Evolutionary conservation across 2,329 filamentous ascomycete genomes (phyloP).

Genomic region (Alternaria burnsii): DNA sequence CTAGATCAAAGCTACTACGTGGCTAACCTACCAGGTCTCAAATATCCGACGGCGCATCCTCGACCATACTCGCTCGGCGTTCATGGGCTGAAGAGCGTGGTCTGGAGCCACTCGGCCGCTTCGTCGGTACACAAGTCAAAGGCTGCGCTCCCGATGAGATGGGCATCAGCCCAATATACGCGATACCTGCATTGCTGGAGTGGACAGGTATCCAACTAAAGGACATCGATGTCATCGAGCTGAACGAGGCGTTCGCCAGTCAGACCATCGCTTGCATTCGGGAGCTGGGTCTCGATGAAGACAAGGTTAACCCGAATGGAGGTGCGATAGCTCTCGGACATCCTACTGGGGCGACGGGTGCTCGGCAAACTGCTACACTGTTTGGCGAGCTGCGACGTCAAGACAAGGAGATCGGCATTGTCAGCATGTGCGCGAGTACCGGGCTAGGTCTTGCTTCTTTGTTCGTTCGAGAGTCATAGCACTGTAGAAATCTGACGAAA

Average conservation of each 20-base stretch:
- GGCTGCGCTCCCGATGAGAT: conserved; percentile 93
- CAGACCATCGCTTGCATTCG: conserved; percentile 92
- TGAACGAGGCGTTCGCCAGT: conserved; percentile 96
- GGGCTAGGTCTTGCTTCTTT: conserved; percentile 44
- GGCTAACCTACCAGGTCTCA: conserved; percentile 69
- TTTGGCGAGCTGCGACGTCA: conserved; percentile 72
- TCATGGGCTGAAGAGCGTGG: conserved; percentile 85
- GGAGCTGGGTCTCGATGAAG: conserved; percentile 70
- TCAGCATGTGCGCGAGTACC: conserved; percentile 77
- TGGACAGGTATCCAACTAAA: conserved; percentile 78
- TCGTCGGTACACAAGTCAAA: conserved; percentile 88
- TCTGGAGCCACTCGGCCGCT: conserved; percentile 92
- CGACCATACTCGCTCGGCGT: conserved; percentile 89
- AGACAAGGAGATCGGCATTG: conserved; percentile 79
- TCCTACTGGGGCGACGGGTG: conserved; percentile 77
- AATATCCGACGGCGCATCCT: conserved; percentile 91
- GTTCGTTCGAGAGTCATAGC: conserved; percentile 41
- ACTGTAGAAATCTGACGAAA: not conserved
- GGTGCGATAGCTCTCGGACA: conserved; percentile 86
- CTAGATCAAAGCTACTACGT: not conserved
- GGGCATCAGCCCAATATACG: conserved; percentile 83
- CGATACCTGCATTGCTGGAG: conserved; percentile 80
- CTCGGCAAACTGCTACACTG: conserved; percentile 84
- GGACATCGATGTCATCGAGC: conserved; percentile 87
- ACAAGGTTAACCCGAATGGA: conserved; percentile 82